A percentile compares a stretch with the other conserved stretches of the same genome.
Conservation (phyloP, 148 eudicot species). For the Chenopodium album region DNA sequence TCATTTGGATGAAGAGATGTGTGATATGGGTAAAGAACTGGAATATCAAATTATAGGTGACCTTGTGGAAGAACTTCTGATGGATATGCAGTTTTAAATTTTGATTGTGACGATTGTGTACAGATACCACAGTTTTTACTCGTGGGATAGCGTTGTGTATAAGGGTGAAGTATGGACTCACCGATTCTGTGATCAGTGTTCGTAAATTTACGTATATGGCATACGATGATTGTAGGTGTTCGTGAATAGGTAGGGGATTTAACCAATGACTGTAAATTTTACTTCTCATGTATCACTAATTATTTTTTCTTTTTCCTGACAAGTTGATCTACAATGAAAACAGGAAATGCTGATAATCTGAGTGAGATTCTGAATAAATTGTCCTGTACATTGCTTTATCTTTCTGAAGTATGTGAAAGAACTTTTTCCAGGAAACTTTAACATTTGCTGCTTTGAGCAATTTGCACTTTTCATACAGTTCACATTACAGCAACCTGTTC, state of each 20-base stretch:
- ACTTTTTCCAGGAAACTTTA: not conserved
- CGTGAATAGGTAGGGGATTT: conserved; percentile 33
- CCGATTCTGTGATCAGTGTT: conserved; percentile 16
- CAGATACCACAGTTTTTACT: conserved; percentile 19
- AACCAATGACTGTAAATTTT: conserved; percentile 32
- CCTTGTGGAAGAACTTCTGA: conserved; percentile 62
- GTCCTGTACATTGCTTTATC: conserved; percentile 2
- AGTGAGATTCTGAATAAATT: conserved; percentile 10
- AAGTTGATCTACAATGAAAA: conserved; percentile 22
- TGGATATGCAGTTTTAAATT: conserved; percentile 40
- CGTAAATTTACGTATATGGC: conserved; percentile 19
- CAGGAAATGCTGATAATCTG: conserved; percentile 17
- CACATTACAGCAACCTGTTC: not conserved
- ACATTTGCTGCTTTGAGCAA: not conserved
- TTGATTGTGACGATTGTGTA: conserved; percentile 30
- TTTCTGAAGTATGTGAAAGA: not conserved
- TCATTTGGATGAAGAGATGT: conserved; percentile 56
- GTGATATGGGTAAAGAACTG: conserved; percentile 54
- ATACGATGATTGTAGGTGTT: conserved; percentile 18
- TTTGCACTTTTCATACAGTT: not conserved
- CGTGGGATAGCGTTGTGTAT: conserved; percentile 24
- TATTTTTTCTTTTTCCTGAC: conserved; percentile 1
- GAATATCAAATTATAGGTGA: conserved; percentile 55
- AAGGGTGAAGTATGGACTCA: conserved; percentile 13
- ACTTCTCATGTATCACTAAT: conserved; percentile 21